A percentile compares a stretch with the other conserved stretches of the same genome.
Conservation (phyloP, 2,329 filamentous ascomycete species). For the Mariannaea sp. region DNA sequence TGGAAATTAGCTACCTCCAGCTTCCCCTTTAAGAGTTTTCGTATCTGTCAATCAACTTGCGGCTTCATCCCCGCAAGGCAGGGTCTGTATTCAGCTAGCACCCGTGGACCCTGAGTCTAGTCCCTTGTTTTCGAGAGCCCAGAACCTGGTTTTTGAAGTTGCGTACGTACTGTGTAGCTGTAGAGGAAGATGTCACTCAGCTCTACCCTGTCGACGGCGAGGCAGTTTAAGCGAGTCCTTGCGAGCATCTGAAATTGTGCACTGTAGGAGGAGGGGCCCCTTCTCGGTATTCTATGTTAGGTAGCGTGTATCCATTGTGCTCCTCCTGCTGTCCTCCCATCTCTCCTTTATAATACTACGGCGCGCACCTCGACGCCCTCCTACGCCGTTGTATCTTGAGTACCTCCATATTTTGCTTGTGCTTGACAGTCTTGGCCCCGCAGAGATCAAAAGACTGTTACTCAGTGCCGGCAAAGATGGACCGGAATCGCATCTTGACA, state of each 20-base stretch:
- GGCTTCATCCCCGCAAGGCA: background rate
- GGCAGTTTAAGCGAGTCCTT: too few species aligned
- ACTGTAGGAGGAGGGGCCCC: too few species aligned
- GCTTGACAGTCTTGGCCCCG: background rate
- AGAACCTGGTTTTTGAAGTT: background rate
- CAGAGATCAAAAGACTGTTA: background rate
- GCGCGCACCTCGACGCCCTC: background rate
- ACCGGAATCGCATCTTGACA: slow-evolving; percentile 50
- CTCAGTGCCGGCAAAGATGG: slow-evolving; percentile 34
- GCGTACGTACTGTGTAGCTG: background rate
- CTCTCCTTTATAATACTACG: background rate
- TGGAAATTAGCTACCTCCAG: background rate
- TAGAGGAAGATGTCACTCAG: background rate
- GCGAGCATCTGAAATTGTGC: too few species aligned
- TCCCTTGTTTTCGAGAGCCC: background rate
- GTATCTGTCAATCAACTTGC: background rate
- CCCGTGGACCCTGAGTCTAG: background rate
- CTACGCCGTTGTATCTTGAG: background rate
- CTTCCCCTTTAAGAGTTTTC: background rate
- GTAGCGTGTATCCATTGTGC: background rate
- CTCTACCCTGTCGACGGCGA: background rate
- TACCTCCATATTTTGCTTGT: background rate
- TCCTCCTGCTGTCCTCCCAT: background rate
- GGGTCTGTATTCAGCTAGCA: background rate
- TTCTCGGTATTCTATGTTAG: background rate